Conservation (phyloP, 2,329 filamentous ascomycete species). For the Cercospora janseana region DNA sequence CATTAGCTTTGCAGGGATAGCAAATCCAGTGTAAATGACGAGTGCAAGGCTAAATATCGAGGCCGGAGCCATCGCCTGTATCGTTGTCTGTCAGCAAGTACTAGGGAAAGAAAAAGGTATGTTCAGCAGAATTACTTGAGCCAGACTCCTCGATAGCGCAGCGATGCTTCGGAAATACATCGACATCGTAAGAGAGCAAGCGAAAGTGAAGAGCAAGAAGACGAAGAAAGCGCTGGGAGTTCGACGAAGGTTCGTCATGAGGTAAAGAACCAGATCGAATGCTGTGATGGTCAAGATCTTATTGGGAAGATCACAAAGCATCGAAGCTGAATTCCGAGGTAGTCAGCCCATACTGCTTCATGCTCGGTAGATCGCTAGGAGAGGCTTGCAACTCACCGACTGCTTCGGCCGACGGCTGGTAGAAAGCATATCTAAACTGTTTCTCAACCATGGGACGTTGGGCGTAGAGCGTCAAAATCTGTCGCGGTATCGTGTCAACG, state of each 20-base stretch:
- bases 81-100: too few relatives aligned
- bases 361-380: too few relatives aligned
- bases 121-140: too few relatives aligned
- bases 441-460: conserved; percentile 48
- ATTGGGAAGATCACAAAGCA: conserved; percentile 57
- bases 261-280: conserved; percentile 61
- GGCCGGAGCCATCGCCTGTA: conserved; percentile 60
- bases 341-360: too few relatives aligned
- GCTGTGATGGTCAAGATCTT: conserved; percentile 52
- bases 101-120: too few relatives aligned
- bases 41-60: conserved; percentile 55
- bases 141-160: conserved; percentile 52
- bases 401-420: conserved; percentile 47
- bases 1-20: conserved; percentile 36
- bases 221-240: conserved; percentile 57
- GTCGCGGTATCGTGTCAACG: neutral
- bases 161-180: conserved; percentile 60
- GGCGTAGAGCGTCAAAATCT: neutral
- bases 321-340: too few relatives aligned
- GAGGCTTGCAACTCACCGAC: too few relatives aligned
- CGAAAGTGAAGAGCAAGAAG: conserved; percentile 60
- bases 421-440: conserved; percentile 45
- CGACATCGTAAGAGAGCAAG: conserved; percentile 55
- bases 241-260: conserved; percentile 50
- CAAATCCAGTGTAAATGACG: conserved; percentile 61